Conservation (phyloP, 2,329 filamentous ascomycete species). For the Exophiala aquamarina region DNA sequence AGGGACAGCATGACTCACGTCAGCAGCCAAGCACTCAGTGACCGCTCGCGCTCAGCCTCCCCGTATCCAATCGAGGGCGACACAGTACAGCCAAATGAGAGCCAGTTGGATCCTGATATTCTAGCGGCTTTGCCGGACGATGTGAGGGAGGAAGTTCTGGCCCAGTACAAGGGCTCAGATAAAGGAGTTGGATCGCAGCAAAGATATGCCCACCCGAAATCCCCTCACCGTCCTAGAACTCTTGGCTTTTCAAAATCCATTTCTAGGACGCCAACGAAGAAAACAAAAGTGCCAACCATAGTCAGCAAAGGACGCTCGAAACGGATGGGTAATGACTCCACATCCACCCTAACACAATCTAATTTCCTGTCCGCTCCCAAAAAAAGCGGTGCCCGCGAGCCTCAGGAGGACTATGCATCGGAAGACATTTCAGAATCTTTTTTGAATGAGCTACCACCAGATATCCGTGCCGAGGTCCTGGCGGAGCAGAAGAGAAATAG, state of each 20-base stretch:
- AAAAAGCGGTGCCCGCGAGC: not conserved
- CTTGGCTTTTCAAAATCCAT: constrained; percentile 38
- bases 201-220: constrained; percentile 54
- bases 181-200: constrained; percentile 36
- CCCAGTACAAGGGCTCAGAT: constrained; percentile 59
- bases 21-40: constrained; percentile 4
- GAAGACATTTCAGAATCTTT: constrained; percentile 65
- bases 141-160: constrained; percentile 79
- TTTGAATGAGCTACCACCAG: constrained; percentile 77
- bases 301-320: constrained; percentile 46
- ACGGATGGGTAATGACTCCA: constrained; percentile 55
- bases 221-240: constrained; percentile 44
- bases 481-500: constrained; percentile 66
- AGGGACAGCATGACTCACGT: constrained; percentile 13
- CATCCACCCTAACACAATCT: constrained; percentile 68
- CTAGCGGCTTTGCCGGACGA: constrained; percentile 82
- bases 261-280: constrained; percentile 66
- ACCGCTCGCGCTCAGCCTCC: constrained; percentile 36
- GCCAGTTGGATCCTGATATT: constrained; percentile 81
- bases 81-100: constrained; percentile 56
- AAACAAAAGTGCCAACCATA: constrained; percentile 45
- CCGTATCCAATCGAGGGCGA: constrained; percentile 36
- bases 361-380: constrained; percentile 57
- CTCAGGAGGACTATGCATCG: constrained; percentile 23
- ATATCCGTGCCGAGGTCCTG: constrained; percentile 75